Percentiles rank a stretch among this genome's conserved stretches.
These are phyloP conservation scores for Cryoendolithus antarcticus DNA, from an alignment of 2,329 filamentous ascomycete genomes.

Conservation along the genomic window DNA sequence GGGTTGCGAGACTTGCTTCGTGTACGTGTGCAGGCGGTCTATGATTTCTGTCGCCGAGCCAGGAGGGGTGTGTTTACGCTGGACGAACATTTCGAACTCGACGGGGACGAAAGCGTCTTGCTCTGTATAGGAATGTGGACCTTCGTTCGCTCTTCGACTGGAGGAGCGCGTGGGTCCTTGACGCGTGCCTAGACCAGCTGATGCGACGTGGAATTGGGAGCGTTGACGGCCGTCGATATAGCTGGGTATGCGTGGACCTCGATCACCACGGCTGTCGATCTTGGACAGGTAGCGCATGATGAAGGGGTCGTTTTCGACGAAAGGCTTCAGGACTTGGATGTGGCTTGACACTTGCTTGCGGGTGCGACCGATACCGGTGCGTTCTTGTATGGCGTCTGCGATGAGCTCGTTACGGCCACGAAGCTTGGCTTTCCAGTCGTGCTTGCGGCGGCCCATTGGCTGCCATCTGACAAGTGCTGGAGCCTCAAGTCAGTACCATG, in stretches of 20 bases:
- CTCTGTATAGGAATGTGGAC: not conserved
- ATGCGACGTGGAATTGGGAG: slow-evolving; percentile 13
- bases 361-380: slow-evolving; percentile 39
- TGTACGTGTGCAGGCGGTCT: slow-evolving; percentile 27
- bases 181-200: slow-evolving; percentile 4
- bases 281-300: slow-evolving; percentile 33
- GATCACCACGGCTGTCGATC: slow-evolving; percentile 13
- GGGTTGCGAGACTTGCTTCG: slow-evolving; percentile 20
- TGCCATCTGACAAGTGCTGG: slow-evolving; percentile 40
- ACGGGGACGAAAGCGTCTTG: slow-evolving; percentile 18
- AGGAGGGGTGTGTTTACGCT: slow-evolving; percentile 15
- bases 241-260: slow-evolving; percentile 2
- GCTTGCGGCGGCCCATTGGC: slow-evolving; percentile 46
- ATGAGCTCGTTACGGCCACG: slow-evolving; percentile 52
- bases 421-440: slow-evolving; percentile 34
- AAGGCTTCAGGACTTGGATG: slow-evolving; percentile 48
- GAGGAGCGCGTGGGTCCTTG: slow-evolving; percentile 6
- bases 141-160: slow-evolving; percentile 8
- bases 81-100: slow-evolving; percentile 31
- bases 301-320: slow-evolving; percentile 39
- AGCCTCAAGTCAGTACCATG: slow-evolving; percentile 5
- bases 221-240: slow-evolving; percentile 9
- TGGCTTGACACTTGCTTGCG: slow-evolving; percentile 54
- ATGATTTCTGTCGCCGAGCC: slow-evolving; percentile 11
- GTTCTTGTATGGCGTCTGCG: slow-evolving; percentile 43